phyloP scores from a whole-genome alignment of 2,329 filamentous ascomycete species.

The Colletotrichum theobromicola region DNA sequence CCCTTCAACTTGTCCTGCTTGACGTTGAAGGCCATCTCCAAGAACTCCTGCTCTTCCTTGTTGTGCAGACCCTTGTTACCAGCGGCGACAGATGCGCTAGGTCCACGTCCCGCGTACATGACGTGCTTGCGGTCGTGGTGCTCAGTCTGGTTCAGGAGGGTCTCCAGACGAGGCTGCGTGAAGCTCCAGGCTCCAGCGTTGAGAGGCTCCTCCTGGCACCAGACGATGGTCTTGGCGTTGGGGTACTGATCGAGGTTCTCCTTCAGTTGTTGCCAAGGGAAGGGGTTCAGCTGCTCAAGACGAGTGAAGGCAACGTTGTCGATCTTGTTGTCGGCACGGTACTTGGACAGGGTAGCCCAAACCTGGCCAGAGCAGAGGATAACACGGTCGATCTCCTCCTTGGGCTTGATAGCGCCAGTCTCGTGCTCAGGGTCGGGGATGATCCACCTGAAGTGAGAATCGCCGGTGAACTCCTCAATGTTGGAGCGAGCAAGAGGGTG shows the following conservation, averaged over 20 bases:
- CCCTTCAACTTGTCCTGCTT: conserved; percentile 74
- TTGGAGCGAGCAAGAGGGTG: conserved; percentile 90
- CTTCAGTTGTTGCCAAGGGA: conserved; percentile 96
- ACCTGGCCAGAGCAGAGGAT: conserved; percentile 96
- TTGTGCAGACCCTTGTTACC: conserved; percentile 86
- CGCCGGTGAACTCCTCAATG: conserved; percentile 88
- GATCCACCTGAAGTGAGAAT: conserved; percentile 96
- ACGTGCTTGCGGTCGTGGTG: conserved; percentile 94
- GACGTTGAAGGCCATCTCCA: conserved; percentile 69
- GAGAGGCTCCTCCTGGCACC: conserved; percentile 96
- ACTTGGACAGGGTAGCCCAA: conserved; percentile 87
- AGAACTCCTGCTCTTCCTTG: conserved; percentile 90
- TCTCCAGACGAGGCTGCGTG: conserved; percentile 97
- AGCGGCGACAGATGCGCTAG: conserved; percentile 91
- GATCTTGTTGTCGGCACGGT: conserved; percentile 85
- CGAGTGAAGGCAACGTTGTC: conserved; percentile 94
- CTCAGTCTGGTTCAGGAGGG: conserved; percentile 89
- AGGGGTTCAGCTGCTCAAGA: conserved; percentile 97
- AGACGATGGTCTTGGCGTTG: conserved; percentile 97
- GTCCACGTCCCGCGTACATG: conserved; percentile 94
- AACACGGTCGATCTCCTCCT: conserved; percentile 90
- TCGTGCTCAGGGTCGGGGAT: conserved; percentile 89
- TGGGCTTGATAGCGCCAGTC: conserved; percentile 73
- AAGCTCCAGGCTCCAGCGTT: conserved; percentile 98
- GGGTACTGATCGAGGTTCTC: conserved; percentile 97